phyloP scores from a whole-genome alignment of 2,329 filamentous ascomycete genomes.

The Ascochyta lentis region DNA sequence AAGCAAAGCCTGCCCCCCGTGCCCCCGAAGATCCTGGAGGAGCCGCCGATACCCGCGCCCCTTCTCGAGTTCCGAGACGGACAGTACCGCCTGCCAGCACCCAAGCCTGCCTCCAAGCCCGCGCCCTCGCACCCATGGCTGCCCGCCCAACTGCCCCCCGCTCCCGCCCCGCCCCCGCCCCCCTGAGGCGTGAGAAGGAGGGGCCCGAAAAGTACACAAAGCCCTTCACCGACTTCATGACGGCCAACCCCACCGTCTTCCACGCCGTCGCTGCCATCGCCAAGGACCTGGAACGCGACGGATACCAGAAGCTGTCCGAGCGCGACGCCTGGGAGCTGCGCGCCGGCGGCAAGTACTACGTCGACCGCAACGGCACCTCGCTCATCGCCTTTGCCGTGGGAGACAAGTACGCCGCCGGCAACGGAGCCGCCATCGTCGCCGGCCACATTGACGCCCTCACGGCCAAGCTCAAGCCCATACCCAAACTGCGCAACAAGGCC shows the following conservation, averaged over 20 bases:
- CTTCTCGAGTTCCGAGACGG: conserved; percentile 16
- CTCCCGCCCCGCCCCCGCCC: conserved; percentile 16
- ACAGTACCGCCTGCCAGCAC: conserved; percentile 10
- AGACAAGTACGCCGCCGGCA: conserved; percentile 78
- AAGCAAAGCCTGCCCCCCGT: conserved; percentile 46
- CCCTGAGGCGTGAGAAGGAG: conserved; percentile 29
- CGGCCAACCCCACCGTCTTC: conserved; percentile 89
- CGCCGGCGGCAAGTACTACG: conserved; percentile 86
- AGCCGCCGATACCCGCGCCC: background rate
- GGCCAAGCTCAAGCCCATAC: conserved; percentile 87
- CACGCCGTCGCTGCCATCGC: conserved; percentile 85
- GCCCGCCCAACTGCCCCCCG: conserved; percentile 11
- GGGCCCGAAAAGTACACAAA: conserved; percentile 67
- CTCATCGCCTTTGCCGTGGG: conserved; percentile 87
- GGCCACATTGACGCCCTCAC: conserved; percentile 94
- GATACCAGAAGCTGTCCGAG: conserved; percentile 80
- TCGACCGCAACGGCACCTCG: conserved; percentile 83
- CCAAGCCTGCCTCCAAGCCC: conserved; percentile 12
- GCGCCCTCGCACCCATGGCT: conserved; percentile 28
- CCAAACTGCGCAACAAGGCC: conserved; percentile 80
- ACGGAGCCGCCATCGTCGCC: conserved; percentile 86
- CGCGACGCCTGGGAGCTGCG: conserved; percentile 83
- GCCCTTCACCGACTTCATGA: conserved; percentile 87
- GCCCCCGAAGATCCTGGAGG: conserved; percentile 43
- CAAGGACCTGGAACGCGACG: conserved; percentile 71